Base-by-base conservation (phyloP, 768 basidiomycete species). In the Tylopilus sp. region DNA sequence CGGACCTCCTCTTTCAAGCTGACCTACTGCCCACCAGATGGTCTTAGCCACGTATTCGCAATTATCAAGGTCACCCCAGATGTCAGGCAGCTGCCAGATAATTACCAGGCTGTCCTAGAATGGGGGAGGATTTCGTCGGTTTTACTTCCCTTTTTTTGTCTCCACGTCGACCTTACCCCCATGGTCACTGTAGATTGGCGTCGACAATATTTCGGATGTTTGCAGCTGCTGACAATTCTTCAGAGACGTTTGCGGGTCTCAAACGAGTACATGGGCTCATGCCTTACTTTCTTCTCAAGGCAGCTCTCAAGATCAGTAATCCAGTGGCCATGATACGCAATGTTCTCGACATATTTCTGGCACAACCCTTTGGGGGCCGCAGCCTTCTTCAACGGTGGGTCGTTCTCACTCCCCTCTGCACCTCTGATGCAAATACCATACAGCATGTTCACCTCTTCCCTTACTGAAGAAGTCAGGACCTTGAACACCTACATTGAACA, bases 111-210 rank as follows among this genome's bases (percentile, higher is more conserved):
- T 36, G 92, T 98, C 41, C 65, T 95, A 7, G 95, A 98, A 69
- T 99, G 97, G 95, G 97, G 89, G 6, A 76, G 95, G 48, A 97
- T 98, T 64, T 95, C 95, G 93, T 95, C 53, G 64, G 93, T 78
- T 36, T 40, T 42, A 42, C 35, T 48, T 44, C 36, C n/a, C 13
- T 46, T 21, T 39, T 21, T 39, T n/a, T 31, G 13, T 33, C 13
- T 6, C 30, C 43, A 11, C 26, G 41, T 44, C 47, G 6, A 45
- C 44, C 58, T 56, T 22, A 59, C 42, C 31, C 30, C 33, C 38
- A 21, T 33, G 26, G 47, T 59, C 45, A 35, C 44, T 47, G 38
- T 53, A 98, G 95, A 31, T 75, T 98, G 57, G 97, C 97, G 0
- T 95, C 97, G 6, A 95, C 97, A 3, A 85, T 98, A 36, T 99